Base-by-base conservation (phyloP, 805 yeast genomes). In the Hanseniaspora meyeri region DNA sequence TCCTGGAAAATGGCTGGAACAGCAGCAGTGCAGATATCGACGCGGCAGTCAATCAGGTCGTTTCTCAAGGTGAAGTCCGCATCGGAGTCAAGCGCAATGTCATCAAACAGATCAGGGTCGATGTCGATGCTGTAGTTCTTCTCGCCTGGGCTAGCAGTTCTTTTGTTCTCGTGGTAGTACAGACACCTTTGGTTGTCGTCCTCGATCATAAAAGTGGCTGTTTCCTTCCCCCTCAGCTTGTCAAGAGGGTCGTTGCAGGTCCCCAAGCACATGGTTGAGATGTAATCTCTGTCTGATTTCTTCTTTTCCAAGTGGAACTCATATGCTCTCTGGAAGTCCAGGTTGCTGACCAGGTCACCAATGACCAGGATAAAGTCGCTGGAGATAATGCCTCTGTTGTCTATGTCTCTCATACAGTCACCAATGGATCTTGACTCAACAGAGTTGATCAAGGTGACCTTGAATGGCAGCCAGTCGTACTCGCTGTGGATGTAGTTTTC, bases 1-100 rank as follows among this genome's bases (percentile, higher is more conserved):
- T 93, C 98, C 64, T 88, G 95, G 72, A 91, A 93, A 59, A 91
- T 83, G 16, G 95, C 93, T 1, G 97, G 97, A 11, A 93, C 96
- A 61, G 83, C 88, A 1, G 95, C 88, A 7, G 97, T 77, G 70
- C 98, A 93, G 59, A 93, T 88, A 70, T 93, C 98, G 56, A 93
- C 89, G 67, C 86, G 93, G 68, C 98, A 93, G 72, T 93, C 98
- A 58, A 93, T 90, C 60, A 93, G 77, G 69, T 93, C 97, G 68
- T 93, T 93, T 66, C 96, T 80, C 58, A 93, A 75, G 10, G 79
- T 78, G 62, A 93, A 82, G 59, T 87, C 95, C 14, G 54, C 51
- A 19, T 50, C 55, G 24, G 27, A n/a, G 24, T 56, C 51, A n/a
- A 53, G n/a, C 47, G 80, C 83, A 37, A 86, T 82, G 58, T 70